These are phyloP conservation scores for Glonium stellatum DNA, from an alignment of 495 filamentous ascomycete species.

Conservation along the genomic window DNA sequence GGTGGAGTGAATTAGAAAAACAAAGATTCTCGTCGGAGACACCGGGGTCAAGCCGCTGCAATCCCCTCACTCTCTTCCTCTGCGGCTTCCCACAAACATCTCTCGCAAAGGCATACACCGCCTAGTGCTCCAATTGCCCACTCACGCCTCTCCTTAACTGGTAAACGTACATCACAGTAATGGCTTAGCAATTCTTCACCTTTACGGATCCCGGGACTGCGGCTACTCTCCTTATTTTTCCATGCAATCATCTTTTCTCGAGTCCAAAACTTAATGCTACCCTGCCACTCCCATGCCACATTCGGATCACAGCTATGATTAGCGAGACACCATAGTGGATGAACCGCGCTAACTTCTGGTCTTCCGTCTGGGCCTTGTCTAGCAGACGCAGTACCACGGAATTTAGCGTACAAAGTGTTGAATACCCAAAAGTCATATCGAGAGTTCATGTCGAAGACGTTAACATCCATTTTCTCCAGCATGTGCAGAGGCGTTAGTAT, in stretches of 20 bases:
- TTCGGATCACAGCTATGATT: slow-evolving; percentile 96
- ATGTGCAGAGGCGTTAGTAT: slow-evolving; percentile 77
- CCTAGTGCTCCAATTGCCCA: slow-evolving; percentile 83
- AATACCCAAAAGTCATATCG: slow-evolving; percentile 84
- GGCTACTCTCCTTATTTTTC: slow-evolving; percentile 31
- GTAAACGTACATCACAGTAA: slow-evolving; percentile 82
- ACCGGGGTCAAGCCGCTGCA: too few relatives aligned
- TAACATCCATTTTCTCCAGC: slow-evolving; percentile 82
- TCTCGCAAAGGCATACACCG: slow-evolving; percentile 72
- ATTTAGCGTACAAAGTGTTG: slow-evolving; percentile 89
- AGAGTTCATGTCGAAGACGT: slow-evolving; percentile 62
- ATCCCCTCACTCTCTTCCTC: slow-evolving; percentile 5
- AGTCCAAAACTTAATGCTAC: slow-evolving; percentile 64
- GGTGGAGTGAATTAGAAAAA: too few relatives aligned
- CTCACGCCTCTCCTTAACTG: slow-evolving; percentile 72
- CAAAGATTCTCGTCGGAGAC: too few relatives aligned
- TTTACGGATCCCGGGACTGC: slow-evolving; percentile 52
- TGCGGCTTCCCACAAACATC: slow-evolving; percentile 58
- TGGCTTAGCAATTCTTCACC: slow-evolving; percentile 86
- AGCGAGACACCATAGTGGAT: slow-evolving; percentile 69
- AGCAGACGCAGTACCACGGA: slow-evolving; percentile 84
- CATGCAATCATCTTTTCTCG: slow-evolving; percentile 45
- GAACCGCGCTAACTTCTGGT: slow-evolving; percentile 73
- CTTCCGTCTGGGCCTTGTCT: slow-evolving; percentile 65
- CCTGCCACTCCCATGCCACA: slow-evolving; percentile 89